Evolutionary conservation across 176 grass and related monocot genomes (phyloP), one percentile per base, ranked within the genome.

Genomic region (Musa schizocarpa): DNA sequence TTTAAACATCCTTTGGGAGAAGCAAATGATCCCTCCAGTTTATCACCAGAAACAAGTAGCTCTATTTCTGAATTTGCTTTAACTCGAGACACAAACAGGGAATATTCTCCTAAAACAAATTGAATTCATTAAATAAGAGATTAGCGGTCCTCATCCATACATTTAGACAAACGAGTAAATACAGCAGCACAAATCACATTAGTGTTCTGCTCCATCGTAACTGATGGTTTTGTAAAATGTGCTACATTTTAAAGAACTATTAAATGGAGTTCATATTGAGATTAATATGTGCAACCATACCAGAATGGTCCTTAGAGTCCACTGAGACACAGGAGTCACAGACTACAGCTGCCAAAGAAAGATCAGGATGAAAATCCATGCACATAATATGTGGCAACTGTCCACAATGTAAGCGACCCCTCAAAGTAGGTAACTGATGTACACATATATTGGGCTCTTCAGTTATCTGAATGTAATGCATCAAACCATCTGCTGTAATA

Each of bases 301-400:
- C 94, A 61, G 84, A 85, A 84, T 70, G 76, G 51, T 85, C 78
- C 54, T 77, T 68, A 74, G 84, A 92, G 64, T 61, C 80, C 34
- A 57, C 77, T 19, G 77, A 74, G 61, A 75, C 71, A 84, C 55
- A 75, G 26, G 88, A 89, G 80, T 89, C 76, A 19, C 82, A 90
- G 85, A 89, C 76, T 83, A 98, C 63, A 78, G 82, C 84, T 29
- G 88, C 53, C 63, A 91, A 85, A 70, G 90, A 87, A 73, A 75
- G 78, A 80, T 56, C 57, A 51, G 79, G 84, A 86, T 93, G 78
- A 72, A 85, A 98, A 83, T 93, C 90, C 68, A 93, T n/a, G 61
- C 94, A 93, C 1, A 34, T 80, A 74, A 98, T 85, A 82, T 53
- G 63, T 80, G 90, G 94, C 68, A 88, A 83, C 76, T 96, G 82